Evolutionary conservation across 129 eudicot species (phyloP).

Genomic region (Ambrosia artemisiifolia): DNA sequence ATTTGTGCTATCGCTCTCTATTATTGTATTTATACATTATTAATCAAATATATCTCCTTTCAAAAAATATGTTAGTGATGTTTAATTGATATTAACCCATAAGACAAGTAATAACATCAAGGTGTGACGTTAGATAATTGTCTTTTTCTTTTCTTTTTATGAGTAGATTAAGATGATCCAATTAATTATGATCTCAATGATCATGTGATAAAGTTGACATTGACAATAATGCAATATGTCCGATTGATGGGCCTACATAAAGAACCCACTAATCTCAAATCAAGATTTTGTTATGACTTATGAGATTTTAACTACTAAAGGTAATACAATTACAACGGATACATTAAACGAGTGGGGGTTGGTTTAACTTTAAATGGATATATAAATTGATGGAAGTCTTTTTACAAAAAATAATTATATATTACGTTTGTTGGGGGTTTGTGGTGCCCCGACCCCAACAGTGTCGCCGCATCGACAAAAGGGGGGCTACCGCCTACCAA

Average conservation of each 20-base stretch:
- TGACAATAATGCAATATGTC: slow-evolving; percentile 2
- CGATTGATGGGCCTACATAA: slow-evolving; percentile 7
- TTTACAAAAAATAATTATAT: background rate
- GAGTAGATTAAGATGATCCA: slow-evolving; percentile 3
- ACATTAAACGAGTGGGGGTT: background rate
- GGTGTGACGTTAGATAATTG: background rate
- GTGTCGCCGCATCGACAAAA: too few relatives aligned
- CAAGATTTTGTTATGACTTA: background rate
- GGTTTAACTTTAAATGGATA: background rate
- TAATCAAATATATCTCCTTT: too few relatives aligned
- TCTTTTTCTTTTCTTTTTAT: background rate
- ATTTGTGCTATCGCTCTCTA: too few relatives aligned
- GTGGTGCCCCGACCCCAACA: too few relatives aligned
- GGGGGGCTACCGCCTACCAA: too few relatives aligned
- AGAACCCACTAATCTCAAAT: slow-evolving; percentile 8
- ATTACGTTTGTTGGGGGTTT: too few relatives aligned
- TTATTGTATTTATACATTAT: too few relatives aligned
- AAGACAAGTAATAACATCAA: background rate
- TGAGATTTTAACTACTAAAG: background rate
- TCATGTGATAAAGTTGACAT: background rate
- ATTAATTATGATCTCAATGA: slow-evolving; percentile 12
- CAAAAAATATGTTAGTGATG: background rate
- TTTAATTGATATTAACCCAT: background rate
- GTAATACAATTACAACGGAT: background rate
- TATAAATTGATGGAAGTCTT: background rate